A percentile compares a stretch with the other conserved stretches of the same genome.
These are phyloP conservation scores for Corinectria fuckeliana DNA, from an alignment of 2,329 filamentous ascomycete genomes.

Conservation along the genomic window DNA sequence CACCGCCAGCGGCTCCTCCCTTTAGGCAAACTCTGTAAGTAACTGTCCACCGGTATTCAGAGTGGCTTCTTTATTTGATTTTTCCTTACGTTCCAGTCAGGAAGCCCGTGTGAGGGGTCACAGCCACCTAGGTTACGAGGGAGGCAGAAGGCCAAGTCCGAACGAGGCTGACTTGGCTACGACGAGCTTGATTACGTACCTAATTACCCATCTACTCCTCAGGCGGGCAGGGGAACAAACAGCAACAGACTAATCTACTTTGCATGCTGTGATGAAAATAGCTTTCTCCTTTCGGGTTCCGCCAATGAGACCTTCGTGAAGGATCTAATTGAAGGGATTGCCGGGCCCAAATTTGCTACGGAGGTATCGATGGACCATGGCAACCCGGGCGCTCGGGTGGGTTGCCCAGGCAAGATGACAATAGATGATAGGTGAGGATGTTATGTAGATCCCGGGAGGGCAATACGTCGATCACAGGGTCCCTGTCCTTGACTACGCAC, in stretches of 20 bases:
- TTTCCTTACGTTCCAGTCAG: background rate
- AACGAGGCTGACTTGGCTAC: background rate
- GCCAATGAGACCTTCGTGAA: constrained; percentile 4
- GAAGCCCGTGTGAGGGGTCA: background rate
- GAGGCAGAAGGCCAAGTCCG: background rate
- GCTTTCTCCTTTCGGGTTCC: background rate
- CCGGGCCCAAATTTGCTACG: background rate
- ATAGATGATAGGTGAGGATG: too few species aligned
- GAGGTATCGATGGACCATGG: background rate
- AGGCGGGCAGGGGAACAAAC: background rate
- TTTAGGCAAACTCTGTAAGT: background rate
- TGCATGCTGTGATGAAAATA: too few species aligned
- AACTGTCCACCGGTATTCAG: background rate
- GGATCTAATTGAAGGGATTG: constrained; percentile 9
- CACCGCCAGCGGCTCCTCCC: background rate
- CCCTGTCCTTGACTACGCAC: background rate
- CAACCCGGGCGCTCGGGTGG: background rate
- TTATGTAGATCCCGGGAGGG: background rate
- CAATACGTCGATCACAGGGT: background rate
- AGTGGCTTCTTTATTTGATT: background rate
- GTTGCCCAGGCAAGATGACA: background rate
- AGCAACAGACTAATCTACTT: background rate
- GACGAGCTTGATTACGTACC: too few species aligned
- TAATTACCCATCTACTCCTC: too few species aligned
- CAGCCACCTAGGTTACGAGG: background rate